Conservation (phyloP, 306 rosid genomes). For the Fragaria ananassa region DNA sequence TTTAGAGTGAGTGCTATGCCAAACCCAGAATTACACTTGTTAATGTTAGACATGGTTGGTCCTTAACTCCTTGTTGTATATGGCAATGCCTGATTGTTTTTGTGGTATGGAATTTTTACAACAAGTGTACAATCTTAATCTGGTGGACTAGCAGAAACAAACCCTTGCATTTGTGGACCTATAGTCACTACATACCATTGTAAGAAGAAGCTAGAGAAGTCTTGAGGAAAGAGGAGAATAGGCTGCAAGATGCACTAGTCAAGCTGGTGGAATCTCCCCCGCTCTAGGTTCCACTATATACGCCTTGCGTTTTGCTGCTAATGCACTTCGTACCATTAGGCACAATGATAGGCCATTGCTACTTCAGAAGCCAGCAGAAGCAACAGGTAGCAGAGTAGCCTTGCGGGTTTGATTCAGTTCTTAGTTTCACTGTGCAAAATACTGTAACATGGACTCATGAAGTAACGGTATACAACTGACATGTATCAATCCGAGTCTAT, state of each 20-base stretch:
- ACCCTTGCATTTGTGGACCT: not conserved
- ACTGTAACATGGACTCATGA: not conserved
- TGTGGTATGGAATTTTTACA: not conserved
- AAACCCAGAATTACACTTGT: not conserved
- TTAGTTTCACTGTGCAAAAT: not conserved
- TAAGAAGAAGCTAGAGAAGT: not conserved
- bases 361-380: not conserved
- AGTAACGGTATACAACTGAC: not conserved
- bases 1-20: not conserved
- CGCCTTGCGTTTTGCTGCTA: not conserved
- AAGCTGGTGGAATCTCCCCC: not conserved
- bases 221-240: not conserved
- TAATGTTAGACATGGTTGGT: not conserved
- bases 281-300: not conserved
- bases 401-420: not conserved
- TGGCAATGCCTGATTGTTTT: not conserved
- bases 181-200: too few relatives aligned
- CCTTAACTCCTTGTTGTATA: conserved; percentile 18
- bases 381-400: not conserved
- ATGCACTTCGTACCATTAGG: not conserved
- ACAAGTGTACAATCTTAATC: not conserved
- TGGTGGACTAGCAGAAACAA: not conserved
- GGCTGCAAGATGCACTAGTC: not conserved
- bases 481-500: not conserved
- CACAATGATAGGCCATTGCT: not conserved